Evolutionary conservation across 2,329 filamentous ascomycete genomes (phyloP).

Genomic region (Apiospora pterosperma): DNA sequence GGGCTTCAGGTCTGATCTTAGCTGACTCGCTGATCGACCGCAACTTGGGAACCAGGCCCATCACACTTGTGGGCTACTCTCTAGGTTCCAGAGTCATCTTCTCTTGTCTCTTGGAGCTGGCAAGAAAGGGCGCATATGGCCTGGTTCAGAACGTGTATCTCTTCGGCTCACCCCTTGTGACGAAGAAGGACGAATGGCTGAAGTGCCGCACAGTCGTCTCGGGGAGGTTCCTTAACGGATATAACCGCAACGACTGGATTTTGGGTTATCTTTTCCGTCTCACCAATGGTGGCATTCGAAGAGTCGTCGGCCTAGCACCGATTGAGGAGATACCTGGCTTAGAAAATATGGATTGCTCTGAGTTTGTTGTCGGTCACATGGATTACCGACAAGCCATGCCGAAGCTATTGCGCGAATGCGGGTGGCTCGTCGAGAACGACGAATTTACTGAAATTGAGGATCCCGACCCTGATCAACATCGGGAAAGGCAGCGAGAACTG

Average conservation of each 20-base stretch:
- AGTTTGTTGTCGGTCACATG: slow-evolving; percentile 89
- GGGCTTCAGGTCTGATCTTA: slow-evolving; percentile 83
- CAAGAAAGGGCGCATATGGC: slow-evolving; percentile 78
- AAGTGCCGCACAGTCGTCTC: slow-evolving; percentile 78
- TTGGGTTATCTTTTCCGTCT: slow-evolving; percentile 92
- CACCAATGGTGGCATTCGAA: slow-evolving; percentile 86
- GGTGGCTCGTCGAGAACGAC: slow-evolving; percentile 87
- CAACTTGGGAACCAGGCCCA: slow-evolving; percentile 84
- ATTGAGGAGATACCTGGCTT: slow-evolving; percentile 74
- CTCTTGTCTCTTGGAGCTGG: slow-evolving; percentile 82
- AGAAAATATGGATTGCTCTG: slow-evolving; percentile 87
- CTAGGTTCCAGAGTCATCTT: slow-evolving; percentile 91
- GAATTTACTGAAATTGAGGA: slow-evolving; percentile 98
- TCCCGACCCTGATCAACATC: slow-evolving; percentile 91
- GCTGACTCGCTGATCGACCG: slow-evolving; percentile 91
- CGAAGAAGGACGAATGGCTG: slow-evolving; percentile 85
- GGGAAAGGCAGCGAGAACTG: slow-evolving; percentile 81
- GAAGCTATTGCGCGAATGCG: slow-evolving; percentile 77
- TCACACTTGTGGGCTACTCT: slow-evolving; percentile 93
- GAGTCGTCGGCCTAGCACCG: slow-evolving; percentile 77
- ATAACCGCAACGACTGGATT: slow-evolving; percentile 95
- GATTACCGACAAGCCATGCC: slow-evolving; percentile 94
- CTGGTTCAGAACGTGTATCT: slow-evolving; percentile 93
- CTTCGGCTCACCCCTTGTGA: slow-evolving; percentile 88
- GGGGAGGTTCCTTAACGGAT: slow-evolving; percentile 93